Percentiles rank a stretch among this genome's conserved stretches.
These are phyloP conservation scores for Phytophthora vignae DNA, from an alignment of 352 stramenopile species.

Conservation along the genomic window DNA sequence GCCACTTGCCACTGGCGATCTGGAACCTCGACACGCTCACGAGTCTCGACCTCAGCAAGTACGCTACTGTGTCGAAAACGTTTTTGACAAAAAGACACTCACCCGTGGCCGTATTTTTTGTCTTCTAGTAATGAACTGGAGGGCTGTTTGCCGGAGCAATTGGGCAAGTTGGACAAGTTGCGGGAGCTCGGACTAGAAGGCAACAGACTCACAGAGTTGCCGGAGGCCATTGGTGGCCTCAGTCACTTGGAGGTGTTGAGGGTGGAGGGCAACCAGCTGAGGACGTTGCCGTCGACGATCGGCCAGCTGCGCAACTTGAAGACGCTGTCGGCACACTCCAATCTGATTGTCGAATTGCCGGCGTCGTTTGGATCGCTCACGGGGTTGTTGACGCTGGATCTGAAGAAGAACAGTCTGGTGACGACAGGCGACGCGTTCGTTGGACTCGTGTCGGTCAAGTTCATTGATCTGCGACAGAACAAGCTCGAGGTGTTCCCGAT, in stretches of 20 bases:
- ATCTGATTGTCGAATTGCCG: slow-evolving; percentile 66
- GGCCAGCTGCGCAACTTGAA: slow-evolving; percentile 59
- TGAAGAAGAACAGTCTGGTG: slow-evolving; percentile 77
- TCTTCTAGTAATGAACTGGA: slow-evolving; percentile 65
- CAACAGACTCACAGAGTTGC: slow-evolving; percentile 72
- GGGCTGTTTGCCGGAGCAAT: slow-evolving; percentile 51
- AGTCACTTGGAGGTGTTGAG: slow-evolving; percentile 63
- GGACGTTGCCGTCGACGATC: slow-evolving; percentile 54
- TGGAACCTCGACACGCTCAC: slow-evolving; percentile 67
- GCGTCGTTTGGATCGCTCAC: slow-evolving; percentile 53
- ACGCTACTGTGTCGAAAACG: slow-evolving; percentile 17
- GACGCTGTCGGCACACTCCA: slow-evolving; percentile 67
- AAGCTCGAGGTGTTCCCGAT: slow-evolving; percentile 66
- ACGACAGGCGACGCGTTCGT: slow-evolving; percentile 47
- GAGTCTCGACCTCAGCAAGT: slow-evolving; percentile 86
- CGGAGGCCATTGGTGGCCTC: slow-evolving; percentile 56
- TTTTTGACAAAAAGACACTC: not conserved
- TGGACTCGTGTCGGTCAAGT: slow-evolving; percentile 47
- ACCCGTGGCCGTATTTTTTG: slow-evolving; percentile 11
- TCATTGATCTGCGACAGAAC: slow-evolving; percentile 83
- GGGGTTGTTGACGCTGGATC: slow-evolving; percentile 62
- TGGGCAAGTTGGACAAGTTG: slow-evolving; percentile 65
- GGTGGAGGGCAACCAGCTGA: slow-evolving; percentile 73
- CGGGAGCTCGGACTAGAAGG: slow-evolving; percentile 66
- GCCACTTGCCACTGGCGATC: slow-evolving; percentile 54